These are phyloP conservation scores for Uncinocarpus reesii DNA, from an alignment of 2,329 filamentous ascomycete genomes.

Conservation along the genomic window DNA sequence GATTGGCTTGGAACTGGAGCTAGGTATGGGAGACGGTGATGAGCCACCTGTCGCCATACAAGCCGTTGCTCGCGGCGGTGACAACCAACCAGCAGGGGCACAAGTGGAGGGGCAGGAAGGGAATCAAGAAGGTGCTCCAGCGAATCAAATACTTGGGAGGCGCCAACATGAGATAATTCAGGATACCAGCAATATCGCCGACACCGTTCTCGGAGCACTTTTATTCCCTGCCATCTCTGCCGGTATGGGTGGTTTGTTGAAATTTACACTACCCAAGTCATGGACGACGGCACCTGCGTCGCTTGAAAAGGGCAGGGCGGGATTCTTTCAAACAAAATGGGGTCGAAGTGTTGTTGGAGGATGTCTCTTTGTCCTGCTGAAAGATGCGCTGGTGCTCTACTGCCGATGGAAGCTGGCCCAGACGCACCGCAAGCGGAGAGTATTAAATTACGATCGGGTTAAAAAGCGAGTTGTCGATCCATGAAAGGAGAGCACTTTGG, in stretches of 20 bases:
- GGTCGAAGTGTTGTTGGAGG: constrained; percentile 81
- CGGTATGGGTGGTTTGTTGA: constrained; percentile 64
- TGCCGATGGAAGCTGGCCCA: constrained; percentile 43
- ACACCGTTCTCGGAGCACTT: constrained; percentile 57
- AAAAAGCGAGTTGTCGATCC: constrained; percentile 28
- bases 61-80: constrained; percentile 21
- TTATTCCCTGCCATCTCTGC: constrained; percentile 75
- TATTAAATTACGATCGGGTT: constrained; percentile 38
- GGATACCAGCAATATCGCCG: constrained; percentile 46
- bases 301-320: constrained; percentile 41
- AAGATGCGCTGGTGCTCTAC: constrained; percentile 55
- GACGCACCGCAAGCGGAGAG: constrained; percentile 37
- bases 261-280: constrained; percentile 53
- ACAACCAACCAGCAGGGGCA: constrained; percentile 22
- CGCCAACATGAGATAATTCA: constrained; percentile 42
- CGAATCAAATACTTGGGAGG: constrained; percentile 27
- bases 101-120: constrained; percentile 23
- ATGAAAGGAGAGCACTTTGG: background rate
- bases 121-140: constrained; percentile 4
- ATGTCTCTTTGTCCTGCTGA: constrained; percentile 75
- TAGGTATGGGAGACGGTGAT: constrained; percentile 39
- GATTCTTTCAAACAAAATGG: constrained; percentile 74
- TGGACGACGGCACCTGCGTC: constrained; percentile 48
- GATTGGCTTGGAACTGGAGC: constrained; percentile 42
- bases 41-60: constrained; percentile 23